Percentiles rank a stretch among this genome's conserved stretches.
Conservation (phyloP, 768 basidiomycete genomes). For the Trametes sanguinea region DNA sequence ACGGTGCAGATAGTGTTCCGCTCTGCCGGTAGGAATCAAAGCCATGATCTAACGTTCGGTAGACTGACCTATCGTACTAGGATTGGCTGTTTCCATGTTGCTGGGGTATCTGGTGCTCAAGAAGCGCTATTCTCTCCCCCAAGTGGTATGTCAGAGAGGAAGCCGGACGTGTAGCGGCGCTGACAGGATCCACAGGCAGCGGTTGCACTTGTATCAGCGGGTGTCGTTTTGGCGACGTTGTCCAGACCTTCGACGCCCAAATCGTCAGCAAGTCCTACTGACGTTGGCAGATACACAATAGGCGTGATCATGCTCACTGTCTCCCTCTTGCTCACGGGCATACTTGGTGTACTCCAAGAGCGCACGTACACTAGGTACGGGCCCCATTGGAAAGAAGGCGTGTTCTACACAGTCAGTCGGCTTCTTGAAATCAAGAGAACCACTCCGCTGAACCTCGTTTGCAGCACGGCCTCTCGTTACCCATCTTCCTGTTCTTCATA, state of each 20-base stretch:
- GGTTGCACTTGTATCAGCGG: constrained; percentile 65
- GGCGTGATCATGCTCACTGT: constrained; percentile 71
- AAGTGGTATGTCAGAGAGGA: constrained; percentile 52
- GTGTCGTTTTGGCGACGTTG: constrained; percentile 73
- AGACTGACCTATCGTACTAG: constrained; percentile 37
- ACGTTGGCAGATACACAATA: constrained; percentile 46
- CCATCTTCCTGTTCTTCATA: constrained; percentile 66
- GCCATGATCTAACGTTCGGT: constrained; percentile 6
- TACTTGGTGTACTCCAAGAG: constrained; percentile 77
- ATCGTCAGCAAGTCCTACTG: constrained; percentile 18
- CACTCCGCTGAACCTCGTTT: background rate
- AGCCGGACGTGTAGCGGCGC: background rate
- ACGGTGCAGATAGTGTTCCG: constrained; percentile 84
- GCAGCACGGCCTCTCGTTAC: constrained; percentile 80
- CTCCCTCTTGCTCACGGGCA: constrained; percentile 67
- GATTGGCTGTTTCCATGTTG: constrained; percentile 76
- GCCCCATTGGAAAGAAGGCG: constrained; percentile 78
- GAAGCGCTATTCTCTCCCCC: constrained; percentile 57
- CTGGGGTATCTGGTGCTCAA: constrained; percentile 62
- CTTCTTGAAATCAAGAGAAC: background rate
- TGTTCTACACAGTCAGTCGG: constrained; percentile 75
- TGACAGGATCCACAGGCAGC: constrained; percentile 46
- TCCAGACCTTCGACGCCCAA: constrained; percentile 50
- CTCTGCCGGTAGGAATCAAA: constrained; percentile 60
- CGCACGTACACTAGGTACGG: constrained; percentile 73